phyloP scores from a whole-genome alignment of 2,329 filamentous ascomycete species.

The Acarospora socialis region DNA sequence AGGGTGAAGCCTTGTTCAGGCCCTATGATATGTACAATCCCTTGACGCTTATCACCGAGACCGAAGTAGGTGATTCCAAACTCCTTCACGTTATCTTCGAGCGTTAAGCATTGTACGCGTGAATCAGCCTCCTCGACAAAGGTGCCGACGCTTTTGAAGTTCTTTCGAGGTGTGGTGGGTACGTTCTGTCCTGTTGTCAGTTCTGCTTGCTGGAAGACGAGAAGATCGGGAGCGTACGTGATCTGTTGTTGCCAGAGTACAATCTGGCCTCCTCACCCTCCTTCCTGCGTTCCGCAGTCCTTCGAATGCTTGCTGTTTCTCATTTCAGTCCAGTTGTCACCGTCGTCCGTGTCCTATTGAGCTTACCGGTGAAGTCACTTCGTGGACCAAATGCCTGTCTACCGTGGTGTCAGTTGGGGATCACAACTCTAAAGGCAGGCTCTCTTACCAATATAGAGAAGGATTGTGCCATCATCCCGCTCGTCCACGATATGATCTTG shows the following conservation, averaged over 20 bases:
- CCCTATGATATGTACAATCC: conserved; percentile 96
- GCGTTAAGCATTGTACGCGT: conserved; percentile 80
- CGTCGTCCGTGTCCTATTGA: too few relatives aligned
- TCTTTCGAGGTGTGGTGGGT: conserved; percentile 78
- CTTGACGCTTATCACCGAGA: conserved; percentile 88
- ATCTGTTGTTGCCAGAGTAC: conserved; percentile 90
- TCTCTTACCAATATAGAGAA: conserved; percentile 76
- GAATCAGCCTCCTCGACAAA: conserved; percentile 96
- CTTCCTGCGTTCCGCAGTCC: conserved; percentile 80
- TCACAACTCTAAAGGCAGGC: conserved; percentile 2
- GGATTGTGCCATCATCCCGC: conserved; percentile 80
- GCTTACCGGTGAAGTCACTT: conserved; percentile 88
- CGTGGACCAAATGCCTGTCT: conserved; percentile 94
- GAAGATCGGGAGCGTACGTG: conserved; percentile 51
- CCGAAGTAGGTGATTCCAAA: conserved; percentile 97
- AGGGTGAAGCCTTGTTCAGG: conserved; percentile 98
- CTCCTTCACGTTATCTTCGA: conserved; percentile 94
- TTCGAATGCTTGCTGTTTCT: conserved; percentile 90
- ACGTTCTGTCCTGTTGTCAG: conserved; percentile 52
- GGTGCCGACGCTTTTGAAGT: conserved; percentile 80
- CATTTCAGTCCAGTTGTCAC: too few relatives aligned
- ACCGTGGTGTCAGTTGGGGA: conserved; percentile 16
- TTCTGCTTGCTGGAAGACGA: conserved; percentile 10
- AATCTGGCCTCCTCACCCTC: conserved; percentile 83
- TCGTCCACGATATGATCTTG: conserved; percentile 88